Evolutionary conservation across 495 filamentous ascomycete genomes (phyloP).

Genomic region (Tricharina praecox): DNA sequence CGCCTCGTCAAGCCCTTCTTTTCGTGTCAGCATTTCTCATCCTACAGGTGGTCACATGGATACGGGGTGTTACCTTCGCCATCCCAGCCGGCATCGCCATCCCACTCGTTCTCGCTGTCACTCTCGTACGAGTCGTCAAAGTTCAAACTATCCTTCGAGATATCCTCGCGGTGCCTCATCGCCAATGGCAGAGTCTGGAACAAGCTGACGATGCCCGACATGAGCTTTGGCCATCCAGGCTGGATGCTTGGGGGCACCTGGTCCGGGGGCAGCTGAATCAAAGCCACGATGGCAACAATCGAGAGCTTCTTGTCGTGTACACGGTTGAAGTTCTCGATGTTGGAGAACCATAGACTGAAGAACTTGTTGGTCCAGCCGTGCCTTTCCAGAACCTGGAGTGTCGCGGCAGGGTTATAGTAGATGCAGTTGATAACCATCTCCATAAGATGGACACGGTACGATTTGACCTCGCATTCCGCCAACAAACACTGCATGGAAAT

Average conservation of each 20-base stretch:
- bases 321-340: conserved; percentile 78
- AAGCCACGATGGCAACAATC: conserved; percentile 74
- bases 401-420: conserved; percentile 69
- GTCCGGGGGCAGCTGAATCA: conserved; percentile 57
- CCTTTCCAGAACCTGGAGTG: conserved; percentile 65
- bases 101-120: conserved; percentile 62
- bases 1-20: conserved; percentile 35
- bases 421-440: conserved; percentile 98
- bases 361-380: conserved; percentile 98
- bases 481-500: conserved; percentile 72
- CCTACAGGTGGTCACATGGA: too few relatives aligned
- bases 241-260: conserved; percentile 78
- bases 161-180: conserved; percentile 77
- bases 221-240: conserved; percentile 87
- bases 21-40: too few relatives aligned
- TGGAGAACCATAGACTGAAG: conserved; percentile 94
- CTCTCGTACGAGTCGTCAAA: conserved; percentile 47
- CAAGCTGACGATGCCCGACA: conserved; percentile 75
- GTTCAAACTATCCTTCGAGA: conserved; percentile 75
- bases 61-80: conserved; percentile 55
- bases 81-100: conserved; percentile 51
- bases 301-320: conserved; percentile 98
- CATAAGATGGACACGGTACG: conserved; percentile 88
- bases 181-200: conserved; percentile 85
- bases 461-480: conserved; percentile 55